A percentile compares a stretch with the other conserved stretches of the same genome.
Conservation (phyloP, 371 early-diverging fungal genomes). For the Zancudomyces culisetae region DNA sequence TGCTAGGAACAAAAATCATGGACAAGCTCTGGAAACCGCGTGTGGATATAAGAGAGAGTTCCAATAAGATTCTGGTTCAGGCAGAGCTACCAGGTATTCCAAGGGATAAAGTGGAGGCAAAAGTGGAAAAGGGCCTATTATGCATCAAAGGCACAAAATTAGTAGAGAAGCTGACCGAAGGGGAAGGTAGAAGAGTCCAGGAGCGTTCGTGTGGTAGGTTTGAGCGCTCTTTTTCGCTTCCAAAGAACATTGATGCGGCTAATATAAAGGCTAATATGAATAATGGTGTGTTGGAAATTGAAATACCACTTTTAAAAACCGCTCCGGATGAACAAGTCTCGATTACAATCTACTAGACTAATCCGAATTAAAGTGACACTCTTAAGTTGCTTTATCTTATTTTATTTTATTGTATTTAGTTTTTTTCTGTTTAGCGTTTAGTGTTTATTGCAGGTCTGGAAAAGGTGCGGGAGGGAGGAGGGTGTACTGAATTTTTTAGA, state of each 20-base stretch:
- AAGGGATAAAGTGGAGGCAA: not conserved
- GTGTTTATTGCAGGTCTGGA: too few relatives aligned
- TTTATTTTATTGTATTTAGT: too few relatives aligned
- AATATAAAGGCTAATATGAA: constrained; percentile 1
- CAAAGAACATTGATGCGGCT: not conserved
- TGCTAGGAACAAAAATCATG: too few relatives aligned
- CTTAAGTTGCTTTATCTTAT: too few relatives aligned
- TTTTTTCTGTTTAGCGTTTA: too few relatives aligned
- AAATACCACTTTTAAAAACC: too few relatives aligned
- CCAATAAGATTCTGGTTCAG: not conserved
- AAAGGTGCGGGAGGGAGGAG: too few relatives aligned
- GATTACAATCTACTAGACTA: too few relatives aligned
- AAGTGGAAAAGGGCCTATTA: not conserved
- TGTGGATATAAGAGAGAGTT: not conserved
- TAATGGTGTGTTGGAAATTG: constrained; percentile 3
- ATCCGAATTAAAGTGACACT: too few relatives aligned
- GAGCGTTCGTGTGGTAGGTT: not conserved
- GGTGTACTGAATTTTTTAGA: too few relatives aligned
- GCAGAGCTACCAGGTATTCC: constrained; percentile 1
- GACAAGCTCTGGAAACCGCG: not conserved
- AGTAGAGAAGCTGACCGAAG: not conserved
- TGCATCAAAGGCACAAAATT: not conserved
- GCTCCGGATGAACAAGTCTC: too few relatives aligned
- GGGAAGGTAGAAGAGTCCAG: not conserved
- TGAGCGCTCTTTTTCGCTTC: not conserved